Evolutionary conservation across 495 filamentous ascomycete species (phyloP).

Genomic region (Neurospora sublineolata): DNA sequence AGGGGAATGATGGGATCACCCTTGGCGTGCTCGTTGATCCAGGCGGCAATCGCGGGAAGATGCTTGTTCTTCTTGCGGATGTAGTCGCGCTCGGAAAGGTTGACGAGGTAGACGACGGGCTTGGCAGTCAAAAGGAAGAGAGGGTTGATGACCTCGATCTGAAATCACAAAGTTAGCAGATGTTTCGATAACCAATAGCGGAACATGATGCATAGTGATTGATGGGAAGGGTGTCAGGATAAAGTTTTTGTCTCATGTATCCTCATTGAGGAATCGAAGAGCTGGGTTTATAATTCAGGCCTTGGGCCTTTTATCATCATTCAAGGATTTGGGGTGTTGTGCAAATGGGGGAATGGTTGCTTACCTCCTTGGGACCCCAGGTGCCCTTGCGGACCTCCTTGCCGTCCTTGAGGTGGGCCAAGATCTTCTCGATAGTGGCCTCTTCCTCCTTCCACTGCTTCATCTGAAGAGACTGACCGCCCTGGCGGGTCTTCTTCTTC

Average conservation of each 20-base stretch:
- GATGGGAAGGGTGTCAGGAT: slow-evolving; percentile 31
- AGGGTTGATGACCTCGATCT: slow-evolving; percentile 98
- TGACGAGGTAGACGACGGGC: slow-evolving; percentile 94
- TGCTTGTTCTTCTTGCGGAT: slow-evolving; percentile 99
- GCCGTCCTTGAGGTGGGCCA: slow-evolving; percentile 68
- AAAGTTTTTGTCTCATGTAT: slow-evolving; percentile 60
- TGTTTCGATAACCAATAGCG: slow-evolving; percentile 14
- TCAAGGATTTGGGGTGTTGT: slow-evolving; percentile 18
- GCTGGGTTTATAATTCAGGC: slow-evolving; percentile 98
- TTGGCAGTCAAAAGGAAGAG: slow-evolving; percentile 92
- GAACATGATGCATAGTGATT: slow-evolving; percentile 23
- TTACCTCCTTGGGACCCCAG: slow-evolving; percentile 93
- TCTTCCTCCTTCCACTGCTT: slow-evolving; percentile 95
- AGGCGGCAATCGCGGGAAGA: slow-evolving; percentile 80
- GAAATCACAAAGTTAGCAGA: slow-evolving; percentile 18
- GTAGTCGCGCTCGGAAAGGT: slow-evolving; percentile 93
- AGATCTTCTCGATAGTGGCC: slow-evolving; percentile 78
- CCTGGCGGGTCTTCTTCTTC: slow-evolving; percentile 84
- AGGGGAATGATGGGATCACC: slow-evolving; percentile 89
- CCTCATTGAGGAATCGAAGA: slow-evolving; percentile 64
- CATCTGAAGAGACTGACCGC: slow-evolving; percentile 94
- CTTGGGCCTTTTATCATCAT: slow-evolving; percentile 98
- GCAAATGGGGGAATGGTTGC: slow-evolving; percentile 24
- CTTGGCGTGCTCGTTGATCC: slow-evolving; percentile 80
- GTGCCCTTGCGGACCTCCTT: slow-evolving; percentile 86